phyloP scores from a whole-genome alignment of 1,139 yeast species.

The Blastobotrys proliferans region DNA sequence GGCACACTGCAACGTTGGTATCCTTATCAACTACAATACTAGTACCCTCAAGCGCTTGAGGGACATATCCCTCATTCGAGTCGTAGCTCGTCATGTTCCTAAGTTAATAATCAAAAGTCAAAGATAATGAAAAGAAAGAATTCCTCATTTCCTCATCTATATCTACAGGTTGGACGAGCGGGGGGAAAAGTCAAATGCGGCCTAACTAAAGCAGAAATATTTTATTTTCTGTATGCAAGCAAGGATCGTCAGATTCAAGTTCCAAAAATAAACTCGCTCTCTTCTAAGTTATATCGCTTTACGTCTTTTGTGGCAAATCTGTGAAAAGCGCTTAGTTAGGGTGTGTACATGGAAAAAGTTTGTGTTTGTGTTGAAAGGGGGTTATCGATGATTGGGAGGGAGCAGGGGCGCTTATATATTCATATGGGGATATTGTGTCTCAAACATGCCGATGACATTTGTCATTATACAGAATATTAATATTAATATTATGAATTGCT shows the following conservation, averaged over 20 bases:
- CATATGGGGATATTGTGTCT: no score
- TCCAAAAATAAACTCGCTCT: neutral
- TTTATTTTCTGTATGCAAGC: neutral
- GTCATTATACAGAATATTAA: no score
- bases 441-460: no score
- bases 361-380: neutral
- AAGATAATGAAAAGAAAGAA: neutral
- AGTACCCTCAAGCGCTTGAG: neutral
- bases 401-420: no score
- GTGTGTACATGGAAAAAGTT: neutral
- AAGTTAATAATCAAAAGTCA: neutral
- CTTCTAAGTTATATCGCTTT: neutral
- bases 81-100: neutral
- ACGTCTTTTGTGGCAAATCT: no score
- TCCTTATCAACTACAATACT: neutral
- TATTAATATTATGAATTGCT: no score
- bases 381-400: neutral
- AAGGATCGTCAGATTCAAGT: neutral
- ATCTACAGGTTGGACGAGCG: neutral
- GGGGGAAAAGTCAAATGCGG: neutral
- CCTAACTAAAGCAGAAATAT: neutral
- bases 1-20: slow-evolving; percentile 3
- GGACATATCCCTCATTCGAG: no score
- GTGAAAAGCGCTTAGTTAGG: no score
- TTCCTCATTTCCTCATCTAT: no score